phyloP scores from a whole-genome alignment of 164 flowering plant genomes.

The Tinospora cordifolia region DNA sequence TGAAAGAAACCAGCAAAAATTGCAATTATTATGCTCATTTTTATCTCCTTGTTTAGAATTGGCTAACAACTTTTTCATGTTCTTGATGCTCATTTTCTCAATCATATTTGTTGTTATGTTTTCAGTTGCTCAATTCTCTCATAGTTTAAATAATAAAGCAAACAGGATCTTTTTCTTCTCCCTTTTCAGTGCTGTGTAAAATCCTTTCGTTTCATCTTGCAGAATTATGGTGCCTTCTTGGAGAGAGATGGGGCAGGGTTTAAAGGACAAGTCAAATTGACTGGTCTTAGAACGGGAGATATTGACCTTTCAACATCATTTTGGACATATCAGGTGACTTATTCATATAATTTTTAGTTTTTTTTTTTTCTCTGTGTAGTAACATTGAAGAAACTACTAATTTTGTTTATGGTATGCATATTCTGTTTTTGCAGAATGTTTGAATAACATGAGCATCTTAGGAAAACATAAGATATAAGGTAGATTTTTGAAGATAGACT shows the following conservation, averaged over 20 bases:
- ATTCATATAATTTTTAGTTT: too few species aligned
- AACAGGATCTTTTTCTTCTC: neutral
- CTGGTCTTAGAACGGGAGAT: constrained; percentile 59
- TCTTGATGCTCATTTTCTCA: too few species aligned
- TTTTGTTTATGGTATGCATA: too few species aligned
- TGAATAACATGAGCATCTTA: too few species aligned
- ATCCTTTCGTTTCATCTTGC: constrained; percentile 20
- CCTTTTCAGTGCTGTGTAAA: constrained; percentile 1
- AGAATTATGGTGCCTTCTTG: constrained; percentile 86
- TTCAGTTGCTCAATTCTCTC: neutral
- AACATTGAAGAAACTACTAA: too few species aligned
- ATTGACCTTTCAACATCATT: constrained; percentile 43
- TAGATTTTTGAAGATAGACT: too few species aligned
- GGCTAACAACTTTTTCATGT: too few species aligned
- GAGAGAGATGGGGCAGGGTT: constrained; percentile 96
- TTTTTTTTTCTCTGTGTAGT: neutral
- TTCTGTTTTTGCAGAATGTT: too few species aligned
- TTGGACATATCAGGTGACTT: constrained; percentile 81
- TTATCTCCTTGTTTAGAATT: too few species aligned
- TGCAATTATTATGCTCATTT: too few species aligned
- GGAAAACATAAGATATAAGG: too few species aligned
- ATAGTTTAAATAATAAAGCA: neutral
- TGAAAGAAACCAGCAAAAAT: too few species aligned
- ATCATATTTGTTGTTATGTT: neutral
- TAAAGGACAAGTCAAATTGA: constrained; percentile 55